Evolutionary conservation across 1,139 yeast species (phyloP), one percentile per base, ranked within the genome.

Genomic region (Magnusiomyces starmeri): DNA sequence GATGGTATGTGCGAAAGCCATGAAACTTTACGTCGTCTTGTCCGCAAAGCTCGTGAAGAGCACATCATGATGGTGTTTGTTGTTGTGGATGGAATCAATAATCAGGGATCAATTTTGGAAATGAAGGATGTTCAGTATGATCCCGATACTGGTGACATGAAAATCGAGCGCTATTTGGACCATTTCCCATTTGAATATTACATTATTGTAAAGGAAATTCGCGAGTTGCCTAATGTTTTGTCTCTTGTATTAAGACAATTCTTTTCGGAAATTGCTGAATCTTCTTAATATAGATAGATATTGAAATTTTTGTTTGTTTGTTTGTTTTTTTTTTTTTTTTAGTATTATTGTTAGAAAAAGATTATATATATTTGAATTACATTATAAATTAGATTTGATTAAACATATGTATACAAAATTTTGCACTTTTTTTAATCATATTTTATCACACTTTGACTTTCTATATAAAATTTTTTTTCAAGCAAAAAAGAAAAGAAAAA

Each of bases 1-100:
- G 98, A 92, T 72, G 98, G 98, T 70, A 88, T 92, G 48, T 90
- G 97, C 68, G 98, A 92, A 67, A 94, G 88, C 66, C 98, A 92
- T 67, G 92, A 79, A 27, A 80, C 85, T 0, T 75, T 92, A 50
- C 81, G 84, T 60, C 76, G 92, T 56, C 74, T 90, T 62, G 97
- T 92, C 7, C 83, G 98, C 64, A 81, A 79, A 59, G 98, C 98
- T 1, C 78, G 95, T 62, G 97, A 92, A 60, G 87, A 88, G 60
- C 84, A 83, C 63, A 85, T 94, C 59, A 90, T 94, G 97, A 75
- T 92, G 62, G 97, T 94, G 48, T 94, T 94, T 72, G 96, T 94
- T 27, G 79, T 94, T 34, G 83, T 94, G 53, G 97, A 94, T 68
- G 96, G 96, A 21, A 80, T 90, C 57, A 84, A 83, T 60, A 79